Evolutionary conservation across 352 stramenopile genomes (phyloP), one percentile per base, ranked within the genome.

Genomic region (Thraustochytrium sp.): DNA sequence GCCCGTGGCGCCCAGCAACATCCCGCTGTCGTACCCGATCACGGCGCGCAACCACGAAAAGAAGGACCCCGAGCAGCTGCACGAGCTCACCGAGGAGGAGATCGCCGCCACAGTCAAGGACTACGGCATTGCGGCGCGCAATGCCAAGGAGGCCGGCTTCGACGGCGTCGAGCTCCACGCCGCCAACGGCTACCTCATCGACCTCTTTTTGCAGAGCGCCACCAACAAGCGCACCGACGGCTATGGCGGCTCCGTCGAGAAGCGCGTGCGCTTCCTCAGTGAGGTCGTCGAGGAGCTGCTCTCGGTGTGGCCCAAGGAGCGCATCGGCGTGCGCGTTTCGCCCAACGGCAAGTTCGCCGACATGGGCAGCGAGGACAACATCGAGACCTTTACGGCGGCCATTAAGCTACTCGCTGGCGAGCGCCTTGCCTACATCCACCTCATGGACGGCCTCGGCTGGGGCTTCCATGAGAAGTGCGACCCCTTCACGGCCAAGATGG

Each of bases 101-200:
- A 92, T 96, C 72, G 46, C 87, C 26, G 53, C 72, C 9, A 86
- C 89, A 9, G 88, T 95, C 8, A 76, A 91, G n/a, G 89, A 91
- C 55, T 97, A 89, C 85, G 86, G 87, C 26, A 59, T 92, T 34
- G 87, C 83, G 1, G 92, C 93, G 0, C 83, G 74, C 26, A 89
- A 89, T 23, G 87, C 89, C 1, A 89, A 92, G 42, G 83, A 89
- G 26, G 92, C 92, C 9, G 93, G 93, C 8, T 97, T 92, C 74
- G 93, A 97, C 65, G 92, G 92, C 31, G 87, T 97, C 23, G 91
- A 97, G 77, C 83, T 97, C 42, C 94, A 97, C 85, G 84, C 34
- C 13, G 93, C 91, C 9, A 95, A 97, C 74, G 94, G 93, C 0
- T 97, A 97, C 68, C 84, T 98, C 48, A 85, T 97, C 48, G 92